These are phyloP conservation scores for Achaetomiella virescens DNA, from an alignment of 495 filamentous ascomycete genomes.

Conservation along the genomic window DNA sequence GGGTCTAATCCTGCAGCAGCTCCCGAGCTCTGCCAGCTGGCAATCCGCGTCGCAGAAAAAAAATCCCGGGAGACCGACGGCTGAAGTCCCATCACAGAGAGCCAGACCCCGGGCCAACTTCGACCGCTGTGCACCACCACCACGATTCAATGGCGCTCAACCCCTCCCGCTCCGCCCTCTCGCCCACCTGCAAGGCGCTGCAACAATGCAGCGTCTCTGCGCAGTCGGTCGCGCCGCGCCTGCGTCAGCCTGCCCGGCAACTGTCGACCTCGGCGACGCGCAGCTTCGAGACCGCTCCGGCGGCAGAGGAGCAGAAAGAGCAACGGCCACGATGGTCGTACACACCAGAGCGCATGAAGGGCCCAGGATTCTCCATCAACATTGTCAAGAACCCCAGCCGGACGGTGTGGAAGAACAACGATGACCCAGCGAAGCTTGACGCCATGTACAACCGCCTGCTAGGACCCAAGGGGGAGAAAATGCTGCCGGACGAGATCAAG, in stretches of 20 bases:
- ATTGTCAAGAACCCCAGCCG: slow-evolving; percentile 41
- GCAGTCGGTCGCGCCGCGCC: slow-evolving; percentile 8
- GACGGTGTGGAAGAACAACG: slow-evolving; percentile 61
- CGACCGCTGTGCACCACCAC: not conserved
- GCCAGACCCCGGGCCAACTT: not conserved
- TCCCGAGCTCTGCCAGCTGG: too few species aligned
- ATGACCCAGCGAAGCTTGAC: slow-evolving; percentile 65
- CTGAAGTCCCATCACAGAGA: not conserved
- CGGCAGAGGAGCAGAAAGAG: slow-evolving; percentile 5
- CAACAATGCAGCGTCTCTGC: slow-evolving; percentile 16
- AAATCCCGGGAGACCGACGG: not conserved
- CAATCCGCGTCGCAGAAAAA: not conserved
- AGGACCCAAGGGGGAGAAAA: slow-evolving; percentile 58
- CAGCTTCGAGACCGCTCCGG: not conserved
- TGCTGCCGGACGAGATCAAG: slow-evolving; percentile 85
- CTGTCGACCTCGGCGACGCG: slow-evolving; percentile 17
- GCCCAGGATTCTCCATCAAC: slow-evolving; percentile 55
- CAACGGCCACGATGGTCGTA: slow-evolving; percentile 69
- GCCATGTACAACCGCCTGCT: slow-evolving; percentile 65
- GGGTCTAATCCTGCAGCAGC: too few species aligned
- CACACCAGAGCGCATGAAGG: slow-evolving; percentile 71
- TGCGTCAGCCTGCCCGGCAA: slow-evolving; percentile 14
- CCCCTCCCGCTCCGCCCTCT: slow-evolving; percentile 23
- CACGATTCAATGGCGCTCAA: slow-evolving; percentile 25
- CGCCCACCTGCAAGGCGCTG: slow-evolving; percentile 20